Percentiles rank a stretch among this genome's conserved stretches.
Evolutionary conservation across 169 alveolate species (phyloP).

Genomic region (Eimeria sp.): DNA sequence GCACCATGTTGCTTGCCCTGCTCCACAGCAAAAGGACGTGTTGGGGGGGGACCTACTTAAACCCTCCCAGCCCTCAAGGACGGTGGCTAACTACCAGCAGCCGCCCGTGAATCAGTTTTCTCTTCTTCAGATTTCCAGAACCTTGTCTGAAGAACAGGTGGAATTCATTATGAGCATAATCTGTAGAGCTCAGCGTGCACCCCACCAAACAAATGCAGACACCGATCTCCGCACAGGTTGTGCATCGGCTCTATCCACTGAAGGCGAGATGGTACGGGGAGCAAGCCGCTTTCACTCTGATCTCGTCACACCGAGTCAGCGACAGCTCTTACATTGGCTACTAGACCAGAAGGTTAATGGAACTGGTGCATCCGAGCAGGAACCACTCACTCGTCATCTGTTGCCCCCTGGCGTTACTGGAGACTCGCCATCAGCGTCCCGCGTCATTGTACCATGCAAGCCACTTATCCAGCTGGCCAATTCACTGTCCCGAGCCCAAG

Average conservation of each 20-base stretch:
- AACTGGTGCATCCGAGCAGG: background rate
- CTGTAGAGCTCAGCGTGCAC: background rate
- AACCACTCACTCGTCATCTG: background rate
- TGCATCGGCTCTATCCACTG: background rate
- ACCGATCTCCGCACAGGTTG: background rate
- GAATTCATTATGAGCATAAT: background rate
- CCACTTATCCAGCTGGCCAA: slow-evolving; percentile 20
- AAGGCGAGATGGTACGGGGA: background rate
- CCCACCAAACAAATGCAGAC: background rate
- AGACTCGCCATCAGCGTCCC: background rate
- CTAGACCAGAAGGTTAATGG: background rate
- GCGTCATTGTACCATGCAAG: background rate
- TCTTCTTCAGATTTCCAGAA: background rate
- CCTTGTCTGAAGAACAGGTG: background rate
- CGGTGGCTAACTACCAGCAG: background rate
- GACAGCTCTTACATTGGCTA: slow-evolving; percentile 1
- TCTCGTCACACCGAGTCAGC: background rate
- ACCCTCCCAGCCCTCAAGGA: background rate
- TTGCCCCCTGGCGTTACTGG: background rate
- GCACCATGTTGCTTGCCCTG: background rate
- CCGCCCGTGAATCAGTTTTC: background rate
- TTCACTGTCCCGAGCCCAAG: slow-evolving; percentile 29
- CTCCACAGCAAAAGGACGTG: slow-evolving; percentile 7
- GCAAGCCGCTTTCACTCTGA: background rate
- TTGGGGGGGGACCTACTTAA: background rate